phyloP scores from a whole-genome alignment of 192 early-diverging fungal species.

The Coemansia sp. region DNA sequence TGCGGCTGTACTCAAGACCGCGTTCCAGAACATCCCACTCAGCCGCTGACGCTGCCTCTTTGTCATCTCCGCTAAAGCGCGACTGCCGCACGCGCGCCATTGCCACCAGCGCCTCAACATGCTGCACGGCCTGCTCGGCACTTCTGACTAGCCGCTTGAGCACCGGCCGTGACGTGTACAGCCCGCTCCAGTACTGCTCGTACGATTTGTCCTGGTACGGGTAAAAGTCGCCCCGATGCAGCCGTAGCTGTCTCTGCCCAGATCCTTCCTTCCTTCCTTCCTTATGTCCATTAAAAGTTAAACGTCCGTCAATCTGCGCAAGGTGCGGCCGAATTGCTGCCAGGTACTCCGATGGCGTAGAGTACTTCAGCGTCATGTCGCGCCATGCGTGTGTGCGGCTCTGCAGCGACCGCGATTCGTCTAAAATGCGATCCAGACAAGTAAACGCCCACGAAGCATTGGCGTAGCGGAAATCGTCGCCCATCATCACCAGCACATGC shows the following conservation, averaged over 20 bases:
- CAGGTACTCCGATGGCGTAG: constrained; percentile 41
- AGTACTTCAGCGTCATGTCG: constrained; percentile 27
- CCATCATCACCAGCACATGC: constrained; percentile 51
- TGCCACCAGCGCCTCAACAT: constrained; percentile 41
- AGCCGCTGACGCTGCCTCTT: not conserved
- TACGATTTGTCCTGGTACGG: constrained; percentile 54
- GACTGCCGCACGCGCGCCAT: constrained; percentile 2
- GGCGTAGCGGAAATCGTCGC: constrained; percentile 45
- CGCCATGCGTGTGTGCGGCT: constrained; percentile 2
- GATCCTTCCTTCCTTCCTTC: not conserved
- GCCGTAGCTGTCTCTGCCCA: not conserved
- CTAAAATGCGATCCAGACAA: constrained; percentile 39
- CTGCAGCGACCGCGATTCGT: not conserved
- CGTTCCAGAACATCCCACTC: constrained; percentile 20
- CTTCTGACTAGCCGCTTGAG: constrained; percentile 45
- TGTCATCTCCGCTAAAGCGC: not conserved
- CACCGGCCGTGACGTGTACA: constrained; percentile 33
- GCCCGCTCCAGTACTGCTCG: constrained; percentile 55
- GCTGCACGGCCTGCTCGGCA: constrained; percentile 45
- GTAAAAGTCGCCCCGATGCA: constrained; percentile 35
- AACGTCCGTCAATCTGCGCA: not conserved
- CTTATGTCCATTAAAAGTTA: not conserved
- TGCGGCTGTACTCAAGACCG: constrained; percentile 35
- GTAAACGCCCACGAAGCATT: constrained; percentile 25
- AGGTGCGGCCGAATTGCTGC: constrained; percentile 11